Conservation (phyloP, 1,139 yeast species). For the Sugiyamaella pinicola region DNA sequence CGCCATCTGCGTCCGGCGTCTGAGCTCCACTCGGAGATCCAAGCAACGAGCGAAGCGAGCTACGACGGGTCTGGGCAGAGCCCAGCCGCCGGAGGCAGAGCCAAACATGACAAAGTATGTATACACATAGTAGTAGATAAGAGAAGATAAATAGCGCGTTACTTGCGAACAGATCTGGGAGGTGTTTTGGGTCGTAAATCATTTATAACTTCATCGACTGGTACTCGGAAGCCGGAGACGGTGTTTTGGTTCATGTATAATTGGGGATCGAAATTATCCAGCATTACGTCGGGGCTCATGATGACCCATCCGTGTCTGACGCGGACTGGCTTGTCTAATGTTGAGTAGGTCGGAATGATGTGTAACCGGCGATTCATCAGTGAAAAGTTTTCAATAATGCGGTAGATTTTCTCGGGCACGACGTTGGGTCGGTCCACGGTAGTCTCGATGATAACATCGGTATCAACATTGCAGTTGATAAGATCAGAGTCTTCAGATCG, state of each 20-base stretch:
- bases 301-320: slow-evolving; percentile 90
- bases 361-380: slow-evolving; percentile 81
- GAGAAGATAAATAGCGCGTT: neutral
- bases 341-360: slow-evolving; percentile 66
- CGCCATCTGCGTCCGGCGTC: slow-evolving; percentile 6
- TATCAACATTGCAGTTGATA: slow-evolving; percentile 89
- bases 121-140: slow-evolving; percentile 6
- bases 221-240: slow-evolving; percentile 54
- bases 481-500: slow-evolving; percentile 80
- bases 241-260: slow-evolving; percentile 50
- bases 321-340: slow-evolving; percentile 53
- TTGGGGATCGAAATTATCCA: slow-evolving; percentile 65
- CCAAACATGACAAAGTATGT: neutral
- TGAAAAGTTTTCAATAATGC: slow-evolving; percentile 86
- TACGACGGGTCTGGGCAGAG: slow-evolving; percentile 10
- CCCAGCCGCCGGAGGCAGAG: slow-evolving; percentile 9
- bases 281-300: slow-evolving; percentile 76
- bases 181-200: slow-evolving; percentile 84
- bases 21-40: neutral
- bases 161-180: slow-evolving; percentile 28
- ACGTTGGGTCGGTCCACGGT: slow-evolving; percentile 43
- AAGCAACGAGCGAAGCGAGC: neutral
- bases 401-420: slow-evolving; percentile 77
- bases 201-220: slow-evolving; percentile 73
- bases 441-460: slow-evolving; percentile 73